These are phyloP conservation scores for Aspergillus oerlinghausenensis DNA, from an alignment of 2,329 filamentous ascomycete species.

Conservation along the genomic window DNA sequence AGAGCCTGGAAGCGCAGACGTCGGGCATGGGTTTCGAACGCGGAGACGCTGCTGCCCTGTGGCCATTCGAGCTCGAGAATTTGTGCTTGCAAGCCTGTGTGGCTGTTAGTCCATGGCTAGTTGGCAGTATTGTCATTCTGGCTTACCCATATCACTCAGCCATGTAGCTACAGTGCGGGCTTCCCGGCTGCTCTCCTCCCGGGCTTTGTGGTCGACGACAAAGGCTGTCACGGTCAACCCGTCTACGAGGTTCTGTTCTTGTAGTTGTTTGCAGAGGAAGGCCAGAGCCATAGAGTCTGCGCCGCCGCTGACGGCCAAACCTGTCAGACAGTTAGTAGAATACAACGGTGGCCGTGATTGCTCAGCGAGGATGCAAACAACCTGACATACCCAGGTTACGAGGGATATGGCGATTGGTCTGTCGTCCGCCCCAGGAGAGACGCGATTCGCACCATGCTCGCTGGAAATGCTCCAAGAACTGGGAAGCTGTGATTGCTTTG, in stretches of 20 bases:
- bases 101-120: not conserved
- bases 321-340: constrained; percentile 39
- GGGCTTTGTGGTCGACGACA: constrained; percentile 58
- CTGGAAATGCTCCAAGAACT: constrained; percentile 27
- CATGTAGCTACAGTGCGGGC: constrained; percentile 48
- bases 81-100: constrained; percentile 29
- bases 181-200: constrained; percentile 52
- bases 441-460: constrained; percentile 25
- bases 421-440: constrained; percentile 7
- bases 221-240: constrained; percentile 46
- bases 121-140: not conserved
- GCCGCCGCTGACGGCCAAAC: constrained; percentile 82
- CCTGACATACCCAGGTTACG: constrained; percentile 23
- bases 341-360: not conserved
- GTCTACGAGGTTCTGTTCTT: constrained; percentile 13
- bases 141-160: constrained; percentile 42
- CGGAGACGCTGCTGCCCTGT: constrained; percentile 35
- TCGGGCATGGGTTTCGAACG: constrained; percentile 75
- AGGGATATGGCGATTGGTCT: constrained; percentile 14
- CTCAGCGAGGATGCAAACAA: not conserved
- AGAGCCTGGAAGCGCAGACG: constrained; percentile 67
- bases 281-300: constrained; percentile 98
- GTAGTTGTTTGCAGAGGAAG: constrained; percentile 57
- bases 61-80: constrained; percentile 52
- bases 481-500: constrained; percentile 20